These are phyloP conservation scores for Fraxinus platypoda DNA, from an alignment of 305 asterid species.

Conservation along the genomic window DNA sequence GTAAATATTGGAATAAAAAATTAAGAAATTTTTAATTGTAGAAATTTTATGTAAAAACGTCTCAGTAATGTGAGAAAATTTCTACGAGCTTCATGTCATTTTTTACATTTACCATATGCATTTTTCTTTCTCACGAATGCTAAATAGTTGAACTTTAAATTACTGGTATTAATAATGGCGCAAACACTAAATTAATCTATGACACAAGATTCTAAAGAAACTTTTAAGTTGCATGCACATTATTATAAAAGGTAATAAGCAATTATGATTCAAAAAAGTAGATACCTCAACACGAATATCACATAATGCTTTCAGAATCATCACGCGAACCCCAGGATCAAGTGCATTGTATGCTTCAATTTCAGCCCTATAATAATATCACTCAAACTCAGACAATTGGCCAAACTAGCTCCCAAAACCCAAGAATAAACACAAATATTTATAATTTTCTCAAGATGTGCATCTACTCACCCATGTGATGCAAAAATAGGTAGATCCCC, in stretches of 20 bases:
- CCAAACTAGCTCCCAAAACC: slow-evolving; percentile 6
- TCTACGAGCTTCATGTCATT: neutral
- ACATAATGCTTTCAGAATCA: slow-evolving; percentile 91
- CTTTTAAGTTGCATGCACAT: neutral
- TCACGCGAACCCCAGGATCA: slow-evolving; percentile 90
- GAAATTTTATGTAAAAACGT: neutral
- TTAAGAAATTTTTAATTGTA: neutral
- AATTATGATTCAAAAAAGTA: neutral
- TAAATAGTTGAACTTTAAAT: neutral
- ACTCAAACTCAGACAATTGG: slow-evolving; percentile 20
- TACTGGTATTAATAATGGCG: neutral
- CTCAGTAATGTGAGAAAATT: neutral
- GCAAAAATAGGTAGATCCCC: slow-evolving; percentile 96
- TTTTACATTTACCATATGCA: neutral
- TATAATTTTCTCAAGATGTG: slow-evolving; percentile 14
- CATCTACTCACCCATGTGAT: slow-evolving; percentile 77
- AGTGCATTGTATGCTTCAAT: slow-evolving; percentile 73
- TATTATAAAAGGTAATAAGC: neutral
- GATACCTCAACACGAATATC: slow-evolving; percentile 98
- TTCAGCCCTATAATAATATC: slow-evolving; percentile 62
- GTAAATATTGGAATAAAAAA: neutral
- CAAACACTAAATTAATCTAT: neutral
- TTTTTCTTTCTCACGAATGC: neutral
- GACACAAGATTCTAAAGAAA: neutral
- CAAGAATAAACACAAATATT: slow-evolving; percentile 14